phyloP scores from a whole-genome alignment of 768 basidiomycete species.

The Tricholoma furcatifolium region DNA sequence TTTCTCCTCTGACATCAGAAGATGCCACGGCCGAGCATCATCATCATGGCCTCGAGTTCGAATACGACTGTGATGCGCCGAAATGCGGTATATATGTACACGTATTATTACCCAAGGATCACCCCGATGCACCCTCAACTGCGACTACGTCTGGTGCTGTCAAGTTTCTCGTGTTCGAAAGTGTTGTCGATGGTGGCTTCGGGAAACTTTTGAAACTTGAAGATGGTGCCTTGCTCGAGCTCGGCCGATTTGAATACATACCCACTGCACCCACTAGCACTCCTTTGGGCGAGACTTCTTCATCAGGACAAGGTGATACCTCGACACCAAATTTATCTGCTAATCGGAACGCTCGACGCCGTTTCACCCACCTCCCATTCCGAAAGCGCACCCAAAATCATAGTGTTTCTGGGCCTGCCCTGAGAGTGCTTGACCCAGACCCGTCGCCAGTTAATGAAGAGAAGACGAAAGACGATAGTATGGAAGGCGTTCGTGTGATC shows the following conservation, averaged over 20 bases:
- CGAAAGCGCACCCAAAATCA: slow-evolving; percentile 53
- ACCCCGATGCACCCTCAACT: slow-evolving; percentile 50
- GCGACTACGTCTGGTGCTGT: slow-evolving; percentile 34
- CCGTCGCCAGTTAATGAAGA: slow-evolving; percentile 30
- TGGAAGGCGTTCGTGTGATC: slow-evolving; percentile 72
- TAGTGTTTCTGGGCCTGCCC: slow-evolving; percentile 70
- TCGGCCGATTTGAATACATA: slow-evolving; percentile 67
- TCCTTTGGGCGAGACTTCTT: slow-evolving; percentile 15
- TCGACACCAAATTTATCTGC: slow-evolving; percentile 11
- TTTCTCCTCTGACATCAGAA: slow-evolving; percentile 63
- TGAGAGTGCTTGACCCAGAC: slow-evolving; percentile 76
- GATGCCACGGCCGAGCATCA: slow-evolving; percentile 42
- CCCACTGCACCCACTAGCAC: slow-evolving; percentile 18
- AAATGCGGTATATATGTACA: slow-evolving; percentile 80
- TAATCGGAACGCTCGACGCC: slow-evolving; percentile 35
- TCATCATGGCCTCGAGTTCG: slow-evolving; percentile 83
- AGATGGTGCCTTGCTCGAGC: slow-evolving; percentile 76
- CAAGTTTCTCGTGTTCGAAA: slow-evolving; percentile 58
- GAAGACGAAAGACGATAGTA: slow-evolving; percentile 40
- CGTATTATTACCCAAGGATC: slow-evolving; percentile 65
- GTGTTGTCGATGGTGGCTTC: slow-evolving; percentile 81
- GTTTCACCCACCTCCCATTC: slow-evolving; percentile 70
- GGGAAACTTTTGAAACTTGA: slow-evolving; percentile 70
- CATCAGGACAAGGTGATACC: slow-evolving; percentile 9
- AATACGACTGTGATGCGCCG: slow-evolving; percentile 89